Conservation (phyloP, 1,284 basidiomycete species). For the Cryptococcus neoformans region DNA sequence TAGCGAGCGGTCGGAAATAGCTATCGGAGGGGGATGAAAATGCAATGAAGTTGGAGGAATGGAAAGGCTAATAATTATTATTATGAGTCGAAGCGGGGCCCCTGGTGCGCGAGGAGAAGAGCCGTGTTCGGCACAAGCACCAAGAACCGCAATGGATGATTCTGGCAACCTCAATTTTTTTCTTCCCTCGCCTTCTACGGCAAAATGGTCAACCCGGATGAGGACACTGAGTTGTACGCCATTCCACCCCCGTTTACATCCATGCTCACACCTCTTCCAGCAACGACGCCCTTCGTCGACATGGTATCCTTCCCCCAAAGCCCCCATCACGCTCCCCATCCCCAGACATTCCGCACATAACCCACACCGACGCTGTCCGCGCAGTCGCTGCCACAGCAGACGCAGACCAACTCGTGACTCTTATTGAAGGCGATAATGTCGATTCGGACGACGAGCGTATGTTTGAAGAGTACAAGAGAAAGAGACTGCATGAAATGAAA, state of each 20-base stretch:
- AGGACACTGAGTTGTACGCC: conserved; percentile 89
- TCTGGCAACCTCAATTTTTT: neutral
- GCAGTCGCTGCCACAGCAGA: conserved; percentile 54
- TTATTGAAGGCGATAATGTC: conserved; percentile 64
- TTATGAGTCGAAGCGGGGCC: too few species aligned
- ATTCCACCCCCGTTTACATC: neutral
- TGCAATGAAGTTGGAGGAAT: neutral
- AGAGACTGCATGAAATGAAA: conserved; percentile 66
- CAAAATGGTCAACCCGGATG: conserved; percentile 62
- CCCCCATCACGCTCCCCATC: conserved; percentile 58
- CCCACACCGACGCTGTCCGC: conserved; percentile 50
- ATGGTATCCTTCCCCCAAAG: conserved; percentile 77
- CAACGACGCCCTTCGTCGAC: conserved; percentile 86
- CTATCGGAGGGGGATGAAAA: neutral
- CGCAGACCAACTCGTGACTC: conserved; percentile 60
- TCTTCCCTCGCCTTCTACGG: neutral
- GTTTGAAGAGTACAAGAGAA: conserved; percentile 65
- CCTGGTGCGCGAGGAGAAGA: too few species aligned
- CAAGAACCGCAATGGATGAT: too few species aligned
- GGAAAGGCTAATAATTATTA: too few species aligned
- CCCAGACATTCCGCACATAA: conserved; percentile 57
- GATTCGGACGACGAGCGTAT: conserved; percentile 76
- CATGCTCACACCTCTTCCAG: conserved; percentile 50
- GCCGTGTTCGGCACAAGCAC: too few species aligned
- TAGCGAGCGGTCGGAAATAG: neutral